Conservation (phyloP, 2,329 filamentous ascomycete genomes). For the Hypoxylon sp. region DNA sequence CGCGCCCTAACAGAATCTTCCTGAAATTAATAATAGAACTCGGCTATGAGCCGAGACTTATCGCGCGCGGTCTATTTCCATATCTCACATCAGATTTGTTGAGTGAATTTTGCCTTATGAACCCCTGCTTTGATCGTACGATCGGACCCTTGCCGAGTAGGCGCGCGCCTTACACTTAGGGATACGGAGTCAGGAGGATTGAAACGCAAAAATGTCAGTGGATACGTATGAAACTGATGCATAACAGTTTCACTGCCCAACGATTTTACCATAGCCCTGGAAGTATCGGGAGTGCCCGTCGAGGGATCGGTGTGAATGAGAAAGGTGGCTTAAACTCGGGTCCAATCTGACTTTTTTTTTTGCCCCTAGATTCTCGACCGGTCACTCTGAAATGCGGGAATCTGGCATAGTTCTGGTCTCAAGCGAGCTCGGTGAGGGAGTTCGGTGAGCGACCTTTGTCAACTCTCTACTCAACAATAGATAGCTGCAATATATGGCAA, state of each 20-base stretch:
- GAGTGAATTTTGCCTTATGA: slow-evolving; percentile 33
- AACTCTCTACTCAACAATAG: neutral
- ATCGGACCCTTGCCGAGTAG: slow-evolving; percentile 30
- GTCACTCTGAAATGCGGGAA: neutral
- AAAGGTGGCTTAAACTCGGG: neutral
- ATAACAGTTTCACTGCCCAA: slow-evolving; percentile 17
- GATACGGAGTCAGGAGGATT: slow-evolving; percentile 16
- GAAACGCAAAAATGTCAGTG: slow-evolving; percentile 18
- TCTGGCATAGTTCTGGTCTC: neutral
- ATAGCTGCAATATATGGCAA: slow-evolving; percentile 9
- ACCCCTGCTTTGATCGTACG: slow-evolving; percentile 36
- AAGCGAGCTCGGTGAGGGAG: neutral
- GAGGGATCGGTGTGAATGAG: neutral
- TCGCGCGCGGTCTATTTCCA: slow-evolving; percentile 4
- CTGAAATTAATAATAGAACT: slow-evolving; percentile 14
- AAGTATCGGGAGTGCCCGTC: slow-evolving; percentile 6
- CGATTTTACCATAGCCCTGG: too few species aligned
- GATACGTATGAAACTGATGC: slow-evolving; percentile 19
- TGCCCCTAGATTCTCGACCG: neutral
- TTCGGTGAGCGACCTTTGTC: neutral
- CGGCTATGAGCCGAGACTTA: slow-evolving; percentile 8
- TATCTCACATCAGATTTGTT: slow-evolving; percentile 28
- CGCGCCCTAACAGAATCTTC: slow-evolving; percentile 25
- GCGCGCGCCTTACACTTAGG: slow-evolving; percentile 26
- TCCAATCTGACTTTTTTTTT: neutral